Conservation (phyloP, 2,329 filamentous ascomycete species). For the Diaporthe aspalathi region DNA sequence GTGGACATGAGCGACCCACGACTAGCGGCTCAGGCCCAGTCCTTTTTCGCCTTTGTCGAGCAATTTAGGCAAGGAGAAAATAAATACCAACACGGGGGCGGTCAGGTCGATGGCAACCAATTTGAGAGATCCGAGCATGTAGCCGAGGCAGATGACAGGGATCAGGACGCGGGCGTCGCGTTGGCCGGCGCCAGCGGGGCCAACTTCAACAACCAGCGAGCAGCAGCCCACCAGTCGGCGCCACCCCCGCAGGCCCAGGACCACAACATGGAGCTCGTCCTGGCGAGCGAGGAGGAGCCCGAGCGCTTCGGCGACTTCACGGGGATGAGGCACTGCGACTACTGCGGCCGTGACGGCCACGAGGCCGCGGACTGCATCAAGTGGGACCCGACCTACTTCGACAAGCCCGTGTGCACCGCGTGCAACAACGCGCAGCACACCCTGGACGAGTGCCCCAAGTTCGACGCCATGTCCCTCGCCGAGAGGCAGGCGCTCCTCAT, state of each 20-base stretch:
- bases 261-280: background rate
- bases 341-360: conserved; percentile 29
- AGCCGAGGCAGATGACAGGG: background rate
- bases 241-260: background rate
- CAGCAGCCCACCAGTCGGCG: too few relatives aligned
- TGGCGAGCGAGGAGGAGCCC: background rate
- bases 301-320: conserved; percentile 16
- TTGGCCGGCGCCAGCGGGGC: background rate
- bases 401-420: conserved; percentile 29
- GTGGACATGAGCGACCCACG: background rate
- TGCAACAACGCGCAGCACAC: conserved; percentile 27
- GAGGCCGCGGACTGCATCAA: conserved; percentile 25
- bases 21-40: background rate
- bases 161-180: background rate
- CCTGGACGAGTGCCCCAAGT: conserved; percentile 30
- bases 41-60: background rate
- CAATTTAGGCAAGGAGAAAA: background rate
- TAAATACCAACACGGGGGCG: background rate
- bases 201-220: background rate
- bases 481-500: conserved; percentile 16
- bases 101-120: background rate
- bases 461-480: background rate
- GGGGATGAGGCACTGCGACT: conserved; percentile 27
- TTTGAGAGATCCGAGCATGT: background rate
- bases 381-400: conserved; percentile 20